Evolutionary conservation across 192 early-diverging fungal genomes (phyloP).

Genomic region (Chytriomyces confervae): DNA sequence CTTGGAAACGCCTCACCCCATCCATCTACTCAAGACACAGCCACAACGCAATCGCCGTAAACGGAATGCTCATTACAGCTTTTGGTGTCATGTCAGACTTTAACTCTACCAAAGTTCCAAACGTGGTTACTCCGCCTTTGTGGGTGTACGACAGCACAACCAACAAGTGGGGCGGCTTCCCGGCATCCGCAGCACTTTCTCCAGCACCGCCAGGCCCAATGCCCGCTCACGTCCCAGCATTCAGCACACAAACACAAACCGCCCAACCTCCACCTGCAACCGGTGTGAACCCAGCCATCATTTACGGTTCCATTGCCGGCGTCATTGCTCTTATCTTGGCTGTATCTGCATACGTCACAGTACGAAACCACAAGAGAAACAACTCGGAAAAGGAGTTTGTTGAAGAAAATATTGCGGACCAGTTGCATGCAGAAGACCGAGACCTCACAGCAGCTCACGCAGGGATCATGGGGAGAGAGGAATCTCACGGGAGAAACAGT

Average conservation of each 20-base stretch:
- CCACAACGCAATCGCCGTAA: conserved; percentile 25
- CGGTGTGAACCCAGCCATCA: neutral
- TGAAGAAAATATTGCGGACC: conserved; percentile 24
- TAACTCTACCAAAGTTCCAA: neutral
- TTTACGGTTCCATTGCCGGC: conserved; percentile 13
- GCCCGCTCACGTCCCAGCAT: neutral
- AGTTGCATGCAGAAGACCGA: conserved; percentile 12
- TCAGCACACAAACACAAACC: neutral
- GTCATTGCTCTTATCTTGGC: conserved; percentile 9
- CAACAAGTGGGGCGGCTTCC: conserved; percentile 18
- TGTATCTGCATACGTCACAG: neutral
- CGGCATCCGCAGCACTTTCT: neutral
- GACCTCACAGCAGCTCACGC: neutral
- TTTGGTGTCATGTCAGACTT: conserved; percentile 29
- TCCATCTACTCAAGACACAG: conserved; percentile 24
- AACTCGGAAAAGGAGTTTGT: neutral
- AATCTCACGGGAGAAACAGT: neutral
- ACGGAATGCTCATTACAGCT: conserved; percentile 19
- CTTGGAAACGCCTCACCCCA: conserved; percentile 9
- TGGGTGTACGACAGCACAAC: neutral
- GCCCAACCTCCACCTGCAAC: neutral
- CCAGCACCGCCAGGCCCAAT: conserved; percentile 11
- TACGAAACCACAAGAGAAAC: neutral
- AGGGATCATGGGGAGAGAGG: conserved; percentile 10
- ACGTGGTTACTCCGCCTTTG: neutral